Evolutionary conservation across 176 grass and related monocot species (phyloP), one percentile per base, ranked within the genome.

Genomic region (Stipa capillata): DNA sequence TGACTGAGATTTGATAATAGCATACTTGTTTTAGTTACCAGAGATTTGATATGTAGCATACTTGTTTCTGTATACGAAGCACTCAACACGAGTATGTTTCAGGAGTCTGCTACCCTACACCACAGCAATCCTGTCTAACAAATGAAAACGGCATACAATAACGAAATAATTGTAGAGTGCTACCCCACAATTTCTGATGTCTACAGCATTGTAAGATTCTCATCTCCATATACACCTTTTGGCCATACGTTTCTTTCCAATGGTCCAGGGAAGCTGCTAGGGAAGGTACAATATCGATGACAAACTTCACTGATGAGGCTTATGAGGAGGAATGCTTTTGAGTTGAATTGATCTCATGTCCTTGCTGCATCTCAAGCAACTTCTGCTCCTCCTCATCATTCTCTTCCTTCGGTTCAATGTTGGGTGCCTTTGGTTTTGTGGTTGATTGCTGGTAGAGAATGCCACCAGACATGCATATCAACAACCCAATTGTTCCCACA

Each of bases 391-490:
- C 92, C 77, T 91, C 85, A 28, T 94, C 91, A 5, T 84, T 75
- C 32, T 94, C 92, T 76, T 79, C 79, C 59, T 77, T 86, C 0
- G 32, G 48, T 72, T 91, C 79, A 68, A 54, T 71, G 76, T 74
- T 88, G 0, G 83, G 86, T 25, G 75, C 70, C 75, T 91, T 94
- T 2, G 89, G 67, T 23, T 92, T 92, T 44, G 86, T 74, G 14
- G 89, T 91, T 56, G 92, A 94, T 67, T 94, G 92, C 74, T 89
- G 92, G 54, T 94, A 94, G n/a, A 91, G 52, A 34, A 94, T 47
- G n/a, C 89, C 92, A 64, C 92, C 92, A 58, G 74, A 91, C 89
- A 94, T 89, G 82, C 92, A 91, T 79, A 91, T 87, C 75, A 94
- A 60, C 43, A 94, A 86, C 35, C 86, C 92, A 54, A 91, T 65